These are phyloP conservation scores for Posidonia oceanica DNA, from an alignment of 116 monocot genomes.

Conservation along the genomic window DNA sequence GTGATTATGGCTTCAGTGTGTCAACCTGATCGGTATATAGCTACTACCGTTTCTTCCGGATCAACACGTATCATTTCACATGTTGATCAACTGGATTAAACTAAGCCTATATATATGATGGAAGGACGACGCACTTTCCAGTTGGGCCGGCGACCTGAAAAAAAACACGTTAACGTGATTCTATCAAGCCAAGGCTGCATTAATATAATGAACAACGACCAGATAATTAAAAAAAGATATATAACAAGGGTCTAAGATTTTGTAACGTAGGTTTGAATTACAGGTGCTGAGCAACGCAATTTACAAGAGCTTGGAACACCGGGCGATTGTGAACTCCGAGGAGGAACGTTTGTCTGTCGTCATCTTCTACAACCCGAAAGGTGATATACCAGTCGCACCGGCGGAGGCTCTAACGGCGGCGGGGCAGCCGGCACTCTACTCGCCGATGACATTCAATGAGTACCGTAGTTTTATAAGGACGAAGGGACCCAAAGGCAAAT, in stretches of 20 bases:
- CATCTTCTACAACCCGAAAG: slow-evolving; percentile 36
- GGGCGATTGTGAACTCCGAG: slow-evolving; percentile 26
- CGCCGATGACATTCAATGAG: slow-evolving; percentile 25
- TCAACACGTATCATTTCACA: too few species aligned
- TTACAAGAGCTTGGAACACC: slow-evolving; percentile 40
- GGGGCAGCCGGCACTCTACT: slow-evolving; percentile 13
- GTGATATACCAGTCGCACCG: slow-evolving; percentile 20
- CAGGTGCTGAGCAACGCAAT: slow-evolving; percentile 37
- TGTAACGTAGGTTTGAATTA: not conserved
- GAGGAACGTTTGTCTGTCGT: slow-evolving; percentile 27
- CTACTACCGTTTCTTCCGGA: too few species aligned
- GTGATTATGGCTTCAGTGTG: too few species aligned
- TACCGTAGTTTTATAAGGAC: slow-evolving; percentile 20
- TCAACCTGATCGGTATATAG: too few species aligned
- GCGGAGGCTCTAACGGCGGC: slow-evolving; percentile 10
- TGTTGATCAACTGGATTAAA: too few species aligned
- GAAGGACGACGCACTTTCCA: too few species aligned
- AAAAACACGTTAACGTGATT: too few species aligned
- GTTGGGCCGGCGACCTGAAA: too few species aligned
- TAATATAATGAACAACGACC: too few species aligned
- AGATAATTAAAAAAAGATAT: not conserved
- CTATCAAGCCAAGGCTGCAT: too few species aligned
- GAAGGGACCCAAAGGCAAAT: slow-evolving; percentile 25
- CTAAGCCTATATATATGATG: too few species aligned
- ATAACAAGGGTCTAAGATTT: too few species aligned